Conservation (phyloP, 192 early-diverging fungal genomes). For the Backusella sp. region DNA sequence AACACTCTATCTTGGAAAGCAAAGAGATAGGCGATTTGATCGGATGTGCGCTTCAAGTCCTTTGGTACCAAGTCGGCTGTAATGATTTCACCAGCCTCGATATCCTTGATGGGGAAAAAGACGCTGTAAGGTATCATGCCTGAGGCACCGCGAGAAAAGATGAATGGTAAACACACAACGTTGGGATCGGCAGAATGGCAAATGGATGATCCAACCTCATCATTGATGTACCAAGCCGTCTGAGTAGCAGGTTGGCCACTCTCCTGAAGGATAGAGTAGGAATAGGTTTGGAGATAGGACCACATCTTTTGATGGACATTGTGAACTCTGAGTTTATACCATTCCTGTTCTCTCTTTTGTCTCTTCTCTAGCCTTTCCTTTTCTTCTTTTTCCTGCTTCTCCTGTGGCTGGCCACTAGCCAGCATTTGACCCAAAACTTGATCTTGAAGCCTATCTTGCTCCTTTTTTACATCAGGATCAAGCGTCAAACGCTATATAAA, state of each 20-base stretch:
- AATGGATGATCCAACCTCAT: conserved; percentile 58
- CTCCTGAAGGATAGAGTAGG: conserved; percentile 45
- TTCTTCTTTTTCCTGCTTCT: conserved; percentile 32
- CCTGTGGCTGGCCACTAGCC: conserved; percentile 33
- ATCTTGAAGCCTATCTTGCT: conserved; percentile 42
- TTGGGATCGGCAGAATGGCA: conserved; percentile 60
- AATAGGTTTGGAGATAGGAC: conserved; percentile 52
- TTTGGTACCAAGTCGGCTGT: conserved; percentile 61
- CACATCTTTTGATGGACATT: conserved; percentile 41
- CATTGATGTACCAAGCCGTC: conserved; percentile 49
- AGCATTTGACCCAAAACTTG: conserved; percentile 38
- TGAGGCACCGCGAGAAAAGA: conserved; percentile 51
- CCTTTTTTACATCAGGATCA: conserved; percentile 38
- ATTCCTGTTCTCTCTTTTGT: conserved; percentile 31
- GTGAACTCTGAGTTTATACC: conserved; percentile 32
- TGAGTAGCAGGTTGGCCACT: conserved; percentile 46
- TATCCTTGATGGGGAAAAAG: conserved; percentile 59
- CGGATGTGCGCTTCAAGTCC: conserved; percentile 45
- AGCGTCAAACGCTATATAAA: conserved; percentile 38
- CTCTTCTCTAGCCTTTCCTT: conserved; percentile 23
- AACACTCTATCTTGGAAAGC: conserved; percentile 40
- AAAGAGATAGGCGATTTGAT: conserved; percentile 55
- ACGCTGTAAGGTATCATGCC: conserved; percentile 61
- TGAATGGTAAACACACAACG: conserved; percentile 60
- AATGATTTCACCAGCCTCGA: conserved; percentile 47